Conservation (phyloP, 164 flowering plant genomes). For the Saururus chinensis region DNA sequence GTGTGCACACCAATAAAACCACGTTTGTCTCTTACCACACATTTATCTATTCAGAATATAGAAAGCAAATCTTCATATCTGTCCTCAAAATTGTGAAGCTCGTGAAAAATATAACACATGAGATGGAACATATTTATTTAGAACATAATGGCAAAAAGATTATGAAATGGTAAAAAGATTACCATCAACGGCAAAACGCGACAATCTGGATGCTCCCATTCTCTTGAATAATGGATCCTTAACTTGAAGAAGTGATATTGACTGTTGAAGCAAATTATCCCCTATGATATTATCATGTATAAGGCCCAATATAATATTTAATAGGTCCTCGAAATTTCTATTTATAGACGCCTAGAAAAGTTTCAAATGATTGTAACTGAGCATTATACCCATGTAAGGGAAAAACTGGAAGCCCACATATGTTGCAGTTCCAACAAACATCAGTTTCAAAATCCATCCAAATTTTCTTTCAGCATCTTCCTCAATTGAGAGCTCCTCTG, state of each 20-base stretch:
- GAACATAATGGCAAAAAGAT: neutral
- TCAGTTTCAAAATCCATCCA: slow-evolving; percentile 75
- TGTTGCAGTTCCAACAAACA: slow-evolving; percentile 78
- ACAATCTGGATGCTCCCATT: slow-evolving; percentile 91
- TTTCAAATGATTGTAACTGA: neutral
- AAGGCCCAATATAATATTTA: neutral
- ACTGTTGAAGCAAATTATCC: slow-evolving; percentile 75
- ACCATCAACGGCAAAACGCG: slow-evolving; percentile 90
- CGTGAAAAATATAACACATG: neutral
- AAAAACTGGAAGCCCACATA: slow-evolving; percentile 59
- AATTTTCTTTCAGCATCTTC: slow-evolving; percentile 80
- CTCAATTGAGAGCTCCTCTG: slow-evolving; percentile 62
- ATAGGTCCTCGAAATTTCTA: neutral
- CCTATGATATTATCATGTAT: slow-evolving; percentile 29
- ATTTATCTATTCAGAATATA: neutral
- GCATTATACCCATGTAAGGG: slow-evolving; percentile 71
- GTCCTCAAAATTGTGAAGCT: neutral
- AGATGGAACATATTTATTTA: neutral
- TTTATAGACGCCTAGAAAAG: neutral
- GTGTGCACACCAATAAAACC: no score
- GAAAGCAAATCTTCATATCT: no score
- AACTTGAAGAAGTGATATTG: slow-evolving; percentile 67
- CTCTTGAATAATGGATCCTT: slow-evolving; percentile 93
- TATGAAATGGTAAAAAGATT: slow-evolving; percentile 1
- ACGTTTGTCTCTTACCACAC: no score